Percentiles rank a stretch among this genome's conserved stretches.
Evolutionary conservation across 2,329 filamentous ascomycete genomes (phyloP).

Genomic region (Pseudogymnoascus sp.): DNA sequence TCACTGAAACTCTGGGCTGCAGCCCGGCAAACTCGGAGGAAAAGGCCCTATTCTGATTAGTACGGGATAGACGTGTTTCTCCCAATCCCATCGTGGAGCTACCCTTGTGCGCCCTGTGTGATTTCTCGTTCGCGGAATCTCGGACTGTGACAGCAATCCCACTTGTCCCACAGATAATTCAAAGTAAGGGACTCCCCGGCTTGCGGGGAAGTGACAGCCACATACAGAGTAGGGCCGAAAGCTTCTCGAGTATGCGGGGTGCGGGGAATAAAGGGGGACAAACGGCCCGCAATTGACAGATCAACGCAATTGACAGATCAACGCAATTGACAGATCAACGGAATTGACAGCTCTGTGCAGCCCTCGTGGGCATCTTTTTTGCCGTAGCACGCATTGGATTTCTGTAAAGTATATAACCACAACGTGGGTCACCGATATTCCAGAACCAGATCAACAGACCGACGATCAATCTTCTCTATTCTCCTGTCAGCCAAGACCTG

Average conservation of each 20-base stretch:
- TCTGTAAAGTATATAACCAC: slow-evolving; percentile 1
- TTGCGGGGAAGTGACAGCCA: neutral
- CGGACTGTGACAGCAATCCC: neutral
- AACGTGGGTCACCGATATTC: slow-evolving; percentile 1
- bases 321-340: slow-evolving; percentile 1
- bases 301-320: slow-evolving; percentile 3
- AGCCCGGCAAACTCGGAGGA: neutral
- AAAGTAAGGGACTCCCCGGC: slow-evolving; percentile 5
- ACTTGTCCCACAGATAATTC: neutral
- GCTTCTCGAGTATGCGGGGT: slow-evolving; percentile 1
- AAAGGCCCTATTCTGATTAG: neutral
- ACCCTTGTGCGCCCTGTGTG: neutral
- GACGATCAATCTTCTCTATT: neutral
- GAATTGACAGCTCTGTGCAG: neutral
- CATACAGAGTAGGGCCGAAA: neutral
- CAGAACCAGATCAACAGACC: slow-evolving; percentile 1
- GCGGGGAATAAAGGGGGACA: slow-evolving; percentile 1
- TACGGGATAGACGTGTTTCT: neutral
- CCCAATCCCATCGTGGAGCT: neutral
- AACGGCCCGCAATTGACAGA: slow-evolving; percentile 5
- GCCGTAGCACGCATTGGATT: neutral
- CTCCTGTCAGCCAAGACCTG: neutral
- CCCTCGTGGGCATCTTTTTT: neutral
- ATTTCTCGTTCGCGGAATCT: neutral
- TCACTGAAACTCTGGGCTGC: neutral